A percentile compares a stretch with the other conserved stretches of the same genome.
These are phyloP conservation scores for Cadophora sp. DNA, from an alignment of 2,329 filamentous ascomycete species.

Conservation along the genomic window DNA sequence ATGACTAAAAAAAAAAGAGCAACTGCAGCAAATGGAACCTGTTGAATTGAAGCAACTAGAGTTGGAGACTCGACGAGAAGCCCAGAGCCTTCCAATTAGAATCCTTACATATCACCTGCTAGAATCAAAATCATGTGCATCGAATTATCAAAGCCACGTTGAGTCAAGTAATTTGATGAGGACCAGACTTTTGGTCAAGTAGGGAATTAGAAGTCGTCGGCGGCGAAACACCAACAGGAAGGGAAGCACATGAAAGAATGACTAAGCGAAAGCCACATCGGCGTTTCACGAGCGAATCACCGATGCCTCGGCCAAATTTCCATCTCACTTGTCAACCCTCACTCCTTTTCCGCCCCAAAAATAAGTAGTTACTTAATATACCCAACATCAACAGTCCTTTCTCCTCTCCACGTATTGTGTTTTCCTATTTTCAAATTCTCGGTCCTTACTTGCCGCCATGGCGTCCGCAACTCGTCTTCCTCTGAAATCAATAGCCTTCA, in stretches of 20 bases:
- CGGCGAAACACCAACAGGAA: no score
- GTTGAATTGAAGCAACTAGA: no score
- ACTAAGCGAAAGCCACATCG: slow-evolving; percentile 5
- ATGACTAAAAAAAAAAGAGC: no score
- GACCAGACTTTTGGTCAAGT: no score
- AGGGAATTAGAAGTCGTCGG: no score
- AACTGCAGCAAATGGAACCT: no score
- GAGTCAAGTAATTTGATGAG: no score
- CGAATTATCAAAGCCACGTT: no score
- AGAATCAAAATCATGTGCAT: no score
- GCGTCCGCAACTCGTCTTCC: slow-evolving; percentile 44
- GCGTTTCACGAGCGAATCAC: slow-evolving; percentile 12
- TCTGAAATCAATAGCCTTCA: slow-evolving; percentile 40
- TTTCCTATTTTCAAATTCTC: slow-evolving; percentile 14
- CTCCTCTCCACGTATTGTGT: not conserved
- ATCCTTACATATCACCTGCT: no score
- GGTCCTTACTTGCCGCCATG: slow-evolving; percentile 33
- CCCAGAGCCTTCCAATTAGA: no score
- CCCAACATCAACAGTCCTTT: slow-evolving; percentile 10
- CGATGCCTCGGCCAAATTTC: slow-evolving; percentile 9
- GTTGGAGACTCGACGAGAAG: no score
- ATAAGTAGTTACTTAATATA: not conserved
- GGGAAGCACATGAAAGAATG: slow-evolving; percentile 13
- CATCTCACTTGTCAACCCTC: slow-evolving; percentile 1
- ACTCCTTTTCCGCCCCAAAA: not conserved